Base-by-base conservation (phyloP, 1,284 basidiomycete genomes). In the Tausonia pullulans region DNA sequence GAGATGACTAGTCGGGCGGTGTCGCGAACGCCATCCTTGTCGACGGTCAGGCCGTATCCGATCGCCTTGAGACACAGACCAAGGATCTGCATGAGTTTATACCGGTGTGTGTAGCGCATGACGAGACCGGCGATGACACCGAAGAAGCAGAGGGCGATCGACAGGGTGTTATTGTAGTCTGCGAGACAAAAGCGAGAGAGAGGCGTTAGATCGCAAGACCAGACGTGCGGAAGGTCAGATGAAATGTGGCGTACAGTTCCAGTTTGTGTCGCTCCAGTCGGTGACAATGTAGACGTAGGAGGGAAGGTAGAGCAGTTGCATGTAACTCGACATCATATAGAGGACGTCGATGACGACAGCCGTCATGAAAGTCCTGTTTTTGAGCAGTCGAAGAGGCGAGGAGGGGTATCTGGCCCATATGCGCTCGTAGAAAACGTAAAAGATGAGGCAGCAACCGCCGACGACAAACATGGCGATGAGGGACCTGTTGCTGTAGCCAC, bases 401-500 rank as follows among this genome's bases (percentile, higher is more conserved):
- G 79, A 70, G 5, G 77, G 77, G 68, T 75, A 69, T n/a, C 68
- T 66, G 13, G 78, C 73, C 45, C 70, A 73, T 59, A 68, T 71
- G 65, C 70, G 67, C 64, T 79, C 78, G 73, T 74, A 79, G 45
- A 74, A 60, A 39, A 70, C 56, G 62, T 74, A 78, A 13, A 70
- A 65, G 65, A 73, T 71, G 68, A 78, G 73, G 48, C 75, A 67
- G 27, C 76, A 60, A 4, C 72, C 74, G 43, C 78, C 78, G 41
- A 76, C 70, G 50, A 72, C 70, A 58, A 76, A 71, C 73, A 79
- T 74, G 62, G 78, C 76, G 65, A 79, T 78, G 27, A 79, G 71
- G 1, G 74, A 75, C n/a, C 73, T n/a, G 53, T 64, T 64, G 8
- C n/a, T 40, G 58, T 64, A 64, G 7, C 53, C 58, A 43, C 63